These are phyloP conservation scores for Globisporangium recalcitrans DNA, from an alignment of 352 stramenopile species.

Conservation along the genomic window DNA sequence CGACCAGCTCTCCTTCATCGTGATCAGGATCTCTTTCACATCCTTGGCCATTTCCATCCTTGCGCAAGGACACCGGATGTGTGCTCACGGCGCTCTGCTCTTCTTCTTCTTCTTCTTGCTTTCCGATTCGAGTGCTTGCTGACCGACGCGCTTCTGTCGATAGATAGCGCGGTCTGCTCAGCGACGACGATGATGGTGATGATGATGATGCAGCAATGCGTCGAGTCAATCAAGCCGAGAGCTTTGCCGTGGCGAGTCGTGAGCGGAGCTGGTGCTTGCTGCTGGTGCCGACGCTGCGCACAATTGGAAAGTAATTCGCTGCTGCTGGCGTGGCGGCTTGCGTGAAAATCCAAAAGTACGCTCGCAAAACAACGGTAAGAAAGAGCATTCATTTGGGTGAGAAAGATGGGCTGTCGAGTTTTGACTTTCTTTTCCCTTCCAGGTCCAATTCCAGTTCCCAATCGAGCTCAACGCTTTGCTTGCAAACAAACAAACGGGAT, in stretches of 20 bases:
- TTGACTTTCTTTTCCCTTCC: neutral
- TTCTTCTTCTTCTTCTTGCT: neutral
- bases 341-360: conserved; percentile 15
- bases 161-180: no score
- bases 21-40: conserved; percentile 74
- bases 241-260: no score
- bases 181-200: no score
- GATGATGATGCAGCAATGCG: neutral
- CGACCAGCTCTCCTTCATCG: conserved; percentile 70
- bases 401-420: conserved; percentile 3
- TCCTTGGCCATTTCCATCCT: conserved; percentile 81
- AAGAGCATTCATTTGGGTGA: conserved; percentile 12
- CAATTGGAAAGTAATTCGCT: conserved; percentile 6
- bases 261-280: neutral
- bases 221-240: no score
- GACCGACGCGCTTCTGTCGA: neutral
- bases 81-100: neutral
- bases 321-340: conserved; percentile 6
- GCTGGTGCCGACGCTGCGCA: neutral
- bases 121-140: neutral
- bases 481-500: neutral
- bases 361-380: conserved; percentile 9
- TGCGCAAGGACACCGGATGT: neutral
- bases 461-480: neutral
- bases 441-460: neutral